Conservation (phyloP, 2,329 filamentous ascomycete genomes). For the Tolypocladium paradoxum region DNA sequence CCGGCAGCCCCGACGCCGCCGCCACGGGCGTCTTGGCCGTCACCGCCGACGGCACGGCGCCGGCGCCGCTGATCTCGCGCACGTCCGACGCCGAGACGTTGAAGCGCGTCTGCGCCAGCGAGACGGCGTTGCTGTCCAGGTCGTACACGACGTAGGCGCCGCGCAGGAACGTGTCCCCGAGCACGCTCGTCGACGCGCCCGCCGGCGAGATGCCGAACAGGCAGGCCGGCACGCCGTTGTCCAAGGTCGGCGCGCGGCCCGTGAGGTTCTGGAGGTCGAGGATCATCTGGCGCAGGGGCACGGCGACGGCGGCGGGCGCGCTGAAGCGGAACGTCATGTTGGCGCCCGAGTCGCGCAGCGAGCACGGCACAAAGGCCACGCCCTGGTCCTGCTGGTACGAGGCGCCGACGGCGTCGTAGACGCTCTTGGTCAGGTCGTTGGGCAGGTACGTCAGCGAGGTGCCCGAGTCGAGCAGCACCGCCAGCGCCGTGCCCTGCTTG, state of each 20-base stretch:
- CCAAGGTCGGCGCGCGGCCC: constrained; percentile 38
- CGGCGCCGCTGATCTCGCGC: constrained; percentile 42
- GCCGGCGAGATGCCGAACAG: constrained; percentile 57
- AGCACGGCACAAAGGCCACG: constrained; percentile 52
- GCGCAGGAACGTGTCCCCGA: constrained; percentile 66
- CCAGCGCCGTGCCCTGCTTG: constrained; percentile 36
- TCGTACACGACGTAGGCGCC: constrained; percentile 71
- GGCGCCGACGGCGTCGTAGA: constrained; percentile 50
- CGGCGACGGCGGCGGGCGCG: constrained; percentile 35
- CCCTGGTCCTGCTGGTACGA: constrained; percentile 41
- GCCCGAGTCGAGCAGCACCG: constrained; percentile 62
- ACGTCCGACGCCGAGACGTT: constrained; percentile 38
- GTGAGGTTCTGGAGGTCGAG: constrained; percentile 36
- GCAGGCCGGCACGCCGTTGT: constrained; percentile 45
- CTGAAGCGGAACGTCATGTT: constrained; percentile 43
- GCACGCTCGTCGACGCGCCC: constrained; percentile 41
- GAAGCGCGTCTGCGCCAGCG: constrained; percentile 56
- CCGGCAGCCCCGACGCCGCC: constrained; percentile 33
- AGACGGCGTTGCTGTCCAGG: constrained; percentile 59
- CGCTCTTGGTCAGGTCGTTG: constrained; percentile 35
- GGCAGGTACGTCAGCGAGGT: constrained; percentile 59
- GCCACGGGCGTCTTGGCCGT: constrained; percentile 35
- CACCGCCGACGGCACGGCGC: constrained; percentile 43
- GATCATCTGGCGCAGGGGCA: constrained; percentile 49
- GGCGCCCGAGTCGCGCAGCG: constrained; percentile 28